Conservation (phyloP, 2,329 filamentous ascomycete species). For the Keithomyces neogunnii region DNA sequence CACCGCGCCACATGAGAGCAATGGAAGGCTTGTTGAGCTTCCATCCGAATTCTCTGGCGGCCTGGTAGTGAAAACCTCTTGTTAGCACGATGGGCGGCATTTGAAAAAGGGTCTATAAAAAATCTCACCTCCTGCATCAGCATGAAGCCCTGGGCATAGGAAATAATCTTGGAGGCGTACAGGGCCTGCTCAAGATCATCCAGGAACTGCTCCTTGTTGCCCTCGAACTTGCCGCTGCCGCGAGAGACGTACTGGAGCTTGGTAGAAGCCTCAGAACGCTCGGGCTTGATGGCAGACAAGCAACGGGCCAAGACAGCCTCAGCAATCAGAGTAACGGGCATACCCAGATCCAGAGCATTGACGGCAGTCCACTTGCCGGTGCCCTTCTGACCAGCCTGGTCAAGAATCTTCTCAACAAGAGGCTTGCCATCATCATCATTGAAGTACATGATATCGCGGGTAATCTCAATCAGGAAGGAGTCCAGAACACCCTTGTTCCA, state of each 20-base stretch:
- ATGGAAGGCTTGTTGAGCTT: slow-evolving; percentile 99
- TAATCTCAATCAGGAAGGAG: slow-evolving; percentile 99
- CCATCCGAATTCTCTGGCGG: slow-evolving; percentile 92
- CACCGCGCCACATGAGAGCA: slow-evolving; percentile 99
- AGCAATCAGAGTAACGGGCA: slow-evolving; percentile 96
- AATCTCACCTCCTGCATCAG: slow-evolving; percentile 85
- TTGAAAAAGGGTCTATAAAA: not conserved
- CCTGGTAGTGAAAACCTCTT: slow-evolving; percentile 39
- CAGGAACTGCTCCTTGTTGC: slow-evolving; percentile 88
- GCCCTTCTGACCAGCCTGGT: slow-evolving; percentile 98
- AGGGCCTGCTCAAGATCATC: slow-evolving; percentile 97
- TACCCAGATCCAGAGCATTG: slow-evolving; percentile 95
- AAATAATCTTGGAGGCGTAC: slow-evolving; percentile 99
- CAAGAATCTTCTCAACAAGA: slow-evolving; percentile 97
- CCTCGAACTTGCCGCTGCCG: slow-evolving; percentile 63
- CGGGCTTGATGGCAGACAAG: slow-evolving; percentile 86
- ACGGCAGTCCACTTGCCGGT: slow-evolving; percentile 99
- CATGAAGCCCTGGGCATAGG: slow-evolving; percentile 99
- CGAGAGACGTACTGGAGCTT: slow-evolving; percentile 70
- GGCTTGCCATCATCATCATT: slow-evolving; percentile 88
- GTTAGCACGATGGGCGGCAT: not conserved
- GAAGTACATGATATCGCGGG: slow-evolving; percentile 96
- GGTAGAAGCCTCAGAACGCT: slow-evolving; percentile 75
- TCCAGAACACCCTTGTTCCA: slow-evolving; percentile 99
- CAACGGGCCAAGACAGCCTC: slow-evolving; percentile 95